A percentile compares a stretch with the other conserved stretches of the same genome.
These are phyloP conservation scores for Crithidia acanthocephali DNA, from an alignment of 208 protist genomes.

Conservation along the genomic window DNA sequence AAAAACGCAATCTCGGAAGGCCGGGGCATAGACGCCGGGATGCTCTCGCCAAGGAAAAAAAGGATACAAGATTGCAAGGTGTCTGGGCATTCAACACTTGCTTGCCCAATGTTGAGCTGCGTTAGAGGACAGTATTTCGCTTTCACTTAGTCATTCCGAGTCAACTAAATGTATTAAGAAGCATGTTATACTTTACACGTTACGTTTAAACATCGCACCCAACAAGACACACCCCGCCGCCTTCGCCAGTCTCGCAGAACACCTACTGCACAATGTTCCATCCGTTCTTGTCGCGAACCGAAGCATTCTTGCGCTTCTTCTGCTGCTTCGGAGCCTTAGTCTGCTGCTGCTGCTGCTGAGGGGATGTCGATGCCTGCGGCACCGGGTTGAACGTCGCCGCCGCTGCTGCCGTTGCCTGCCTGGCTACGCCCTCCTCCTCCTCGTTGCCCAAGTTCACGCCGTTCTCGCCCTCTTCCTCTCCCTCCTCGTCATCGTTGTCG, in stretches of 20 bases:
- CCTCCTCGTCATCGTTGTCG: slow-evolving; percentile 16
- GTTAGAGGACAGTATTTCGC: too few species aligned
- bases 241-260: too few species aligned
- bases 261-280: slow-evolving; percentile 66
- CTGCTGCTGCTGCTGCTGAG: slow-evolving; percentile 16
- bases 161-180: not conserved
- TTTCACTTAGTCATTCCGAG: too few species aligned
- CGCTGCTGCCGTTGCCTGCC: not conserved
- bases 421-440: slow-evolving; percentile 11
- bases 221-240: not conserved
- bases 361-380: slow-evolving; percentile 1
- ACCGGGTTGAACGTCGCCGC: not conserved
- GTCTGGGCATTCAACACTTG: too few species aligned
- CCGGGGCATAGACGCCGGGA: too few species aligned
- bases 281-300: slow-evolving; percentile 61
- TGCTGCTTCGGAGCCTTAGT: slow-evolving; percentile 26
- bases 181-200: slow-evolving; percentile 17
- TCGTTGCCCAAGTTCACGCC: slow-evolving; percentile 9
- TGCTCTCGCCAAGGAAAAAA: too few species aligned
- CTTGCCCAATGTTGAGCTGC: too few species aligned
- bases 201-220: not conserved
- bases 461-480: slow-evolving; percentile 14
- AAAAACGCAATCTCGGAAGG: too few species aligned
- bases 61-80: too few species aligned
- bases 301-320: slow-evolving; percentile 73